Base-by-base conservation (phyloP, 2,329 filamentous ascomycete species). In the Beauveria medogensis region DNA sequence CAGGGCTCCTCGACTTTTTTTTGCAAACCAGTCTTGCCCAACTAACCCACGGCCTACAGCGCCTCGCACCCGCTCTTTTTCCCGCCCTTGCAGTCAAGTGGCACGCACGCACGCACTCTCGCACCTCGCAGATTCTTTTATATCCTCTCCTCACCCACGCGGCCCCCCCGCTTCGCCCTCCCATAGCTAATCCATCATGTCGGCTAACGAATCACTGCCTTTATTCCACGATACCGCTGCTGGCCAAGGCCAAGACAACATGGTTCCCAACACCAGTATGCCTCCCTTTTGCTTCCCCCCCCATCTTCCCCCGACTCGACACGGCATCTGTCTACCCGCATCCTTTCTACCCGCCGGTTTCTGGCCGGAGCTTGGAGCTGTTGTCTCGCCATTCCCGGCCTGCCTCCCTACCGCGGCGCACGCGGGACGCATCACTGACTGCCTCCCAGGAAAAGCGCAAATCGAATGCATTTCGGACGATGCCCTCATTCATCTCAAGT, bases 391-490 rank as follows among this genome's bases (percentile, higher is more conserved):
- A 34, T 44, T 26, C 46, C 47, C n/a, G 8, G 30, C 30, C 16
- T 40, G 16, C 47, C 28, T 34, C 14, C 57, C 26, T 34, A 14
- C 22, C 34, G 44, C 10, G 43, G 37, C 24, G 48, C 59, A 58
- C 55, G 54, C 55, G 44, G 40, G 34, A 8, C 24, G n/a, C 41
- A 14, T 41, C 20, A 18, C 58, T 58, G 40, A 41, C 59, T 10
- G 10, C 9, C 14, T 41, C 14, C 6, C 60, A 75, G 75, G 69
- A 62, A 70, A 77, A 74, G 85, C 86, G 58, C 82, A 78, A 61
- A 84, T 86, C 67, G 86, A 88, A 74, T 89, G 88, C 75, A 79
- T 97, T 67, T 95, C 92, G 30, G 91, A 96, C 69, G 92, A 97
- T 70, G 91, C 91, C 59, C 84, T 99, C 67, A 81, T 89, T 63